phyloP scores from a whole-genome alignment of 495 filamentous ascomycete species.

The Aspergillus haitiensis region DNA sequence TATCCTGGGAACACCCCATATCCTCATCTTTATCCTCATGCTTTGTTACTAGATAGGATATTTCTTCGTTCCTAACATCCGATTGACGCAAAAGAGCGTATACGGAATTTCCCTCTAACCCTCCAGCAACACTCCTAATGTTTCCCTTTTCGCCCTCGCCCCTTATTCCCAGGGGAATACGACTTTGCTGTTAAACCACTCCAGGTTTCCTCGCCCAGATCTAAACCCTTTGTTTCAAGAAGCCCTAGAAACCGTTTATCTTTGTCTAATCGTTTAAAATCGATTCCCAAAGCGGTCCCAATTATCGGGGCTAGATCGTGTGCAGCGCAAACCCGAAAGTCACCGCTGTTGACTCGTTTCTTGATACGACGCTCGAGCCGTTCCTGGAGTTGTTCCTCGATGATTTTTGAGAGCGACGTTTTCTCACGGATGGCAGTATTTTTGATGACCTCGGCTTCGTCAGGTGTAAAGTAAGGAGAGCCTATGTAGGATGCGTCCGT shows the following conservation, averaged over 20 bases:
- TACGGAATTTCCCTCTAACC: too few species aligned
- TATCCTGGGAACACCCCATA: too few species aligned
- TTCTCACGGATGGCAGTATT: neutral
- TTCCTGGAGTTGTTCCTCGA: constrained; percentile 19
- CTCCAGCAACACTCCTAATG: too few species aligned
- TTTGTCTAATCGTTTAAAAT: constrained; percentile 25
- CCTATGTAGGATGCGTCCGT: constrained; percentile 13
- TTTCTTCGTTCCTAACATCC: too few species aligned
- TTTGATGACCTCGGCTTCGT: constrained; percentile 9
- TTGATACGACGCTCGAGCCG: constrained; percentile 21
- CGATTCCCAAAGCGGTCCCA: constrained; percentile 23
- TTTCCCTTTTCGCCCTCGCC: too few species aligned
- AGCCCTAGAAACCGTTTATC: constrained; percentile 22
- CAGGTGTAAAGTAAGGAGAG: constrained; percentile 4
- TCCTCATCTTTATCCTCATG: too few species aligned
- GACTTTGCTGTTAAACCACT: constrained; percentile 4
- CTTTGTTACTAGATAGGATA: too few species aligned
- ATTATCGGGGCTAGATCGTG: constrained; percentile 31
- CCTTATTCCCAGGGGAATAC: constrained; percentile 2
- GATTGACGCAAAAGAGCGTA: too few species aligned
- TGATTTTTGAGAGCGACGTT: neutral
- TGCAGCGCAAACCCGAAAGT: constrained; percentile 30
- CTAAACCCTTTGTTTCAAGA: constrained; percentile 20
- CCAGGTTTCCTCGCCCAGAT: constrained; percentile 10
- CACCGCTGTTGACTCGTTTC: constrained; percentile 24